Conservation (phyloP, 1,139 yeast species). For the Blastobotrys serpentis region DNA sequence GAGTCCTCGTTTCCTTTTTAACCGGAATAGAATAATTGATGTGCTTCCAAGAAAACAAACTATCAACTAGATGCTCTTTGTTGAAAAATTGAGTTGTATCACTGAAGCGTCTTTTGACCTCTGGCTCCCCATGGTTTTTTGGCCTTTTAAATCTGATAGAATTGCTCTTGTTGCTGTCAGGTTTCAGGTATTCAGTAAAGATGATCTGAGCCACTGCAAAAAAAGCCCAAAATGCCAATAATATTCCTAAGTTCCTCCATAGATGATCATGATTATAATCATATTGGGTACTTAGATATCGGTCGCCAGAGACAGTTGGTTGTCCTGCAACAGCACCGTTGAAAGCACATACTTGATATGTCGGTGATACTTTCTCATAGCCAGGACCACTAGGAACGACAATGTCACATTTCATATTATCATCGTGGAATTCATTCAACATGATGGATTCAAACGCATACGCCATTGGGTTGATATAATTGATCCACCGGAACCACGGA, state of each 20-base stretch:
- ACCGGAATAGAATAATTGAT: constrained; percentile 42
- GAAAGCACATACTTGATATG: constrained; percentile 45
- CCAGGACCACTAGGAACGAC: constrained; percentile 39
- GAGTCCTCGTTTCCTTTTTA: constrained; percentile 44
- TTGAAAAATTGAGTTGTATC: neutral
- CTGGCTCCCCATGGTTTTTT: neutral
- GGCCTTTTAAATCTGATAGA: constrained; percentile 39
- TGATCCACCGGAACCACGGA: constrained; percentile 54
- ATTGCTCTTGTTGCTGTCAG: constrained; percentile 43
- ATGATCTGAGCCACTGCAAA: constrained; percentile 38
- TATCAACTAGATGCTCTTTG: neutral
- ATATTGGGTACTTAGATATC: constrained; percentile 40
- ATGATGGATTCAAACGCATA: constrained; percentile 49
- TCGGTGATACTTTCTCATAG: constrained; percentile 38
- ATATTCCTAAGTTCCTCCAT: constrained; percentile 43
- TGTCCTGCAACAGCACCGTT: constrained; percentile 44
- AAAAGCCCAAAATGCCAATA: constrained; percentile 38
- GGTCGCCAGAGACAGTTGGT: constrained; percentile 44
- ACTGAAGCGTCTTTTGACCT: neutral
- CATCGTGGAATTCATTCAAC: constrained; percentile 47
- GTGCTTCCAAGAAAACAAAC: constrained; percentile 45
- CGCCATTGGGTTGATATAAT: constrained; percentile 49
- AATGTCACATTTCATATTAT: constrained; percentile 41
- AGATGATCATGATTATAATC: constrained; percentile 38
- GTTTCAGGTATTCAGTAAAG: constrained; percentile 40